These are phyloP conservation scores for Botrytis sinoallii DNA, from an alignment of 2,329 filamentous ascomycete genomes.

Conservation along the genomic window DNA sequence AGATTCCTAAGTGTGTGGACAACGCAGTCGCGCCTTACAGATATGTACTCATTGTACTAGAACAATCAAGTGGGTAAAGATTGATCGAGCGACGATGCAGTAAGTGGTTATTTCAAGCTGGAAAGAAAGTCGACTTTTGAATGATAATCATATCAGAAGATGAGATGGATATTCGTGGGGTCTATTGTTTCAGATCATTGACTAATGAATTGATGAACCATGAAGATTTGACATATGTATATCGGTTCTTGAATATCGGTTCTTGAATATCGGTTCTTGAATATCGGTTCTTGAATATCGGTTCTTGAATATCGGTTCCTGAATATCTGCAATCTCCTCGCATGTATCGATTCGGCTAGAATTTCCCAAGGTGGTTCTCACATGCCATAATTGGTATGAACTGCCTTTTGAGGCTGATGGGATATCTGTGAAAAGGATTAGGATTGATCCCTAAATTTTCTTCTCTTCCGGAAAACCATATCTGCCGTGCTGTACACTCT, in stretches of 20 bases:
- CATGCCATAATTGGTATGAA: constrained; percentile 52
- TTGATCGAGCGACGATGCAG: constrained; percentile 43
- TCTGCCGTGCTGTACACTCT: not conserved
- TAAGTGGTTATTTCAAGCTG: constrained; percentile 40
- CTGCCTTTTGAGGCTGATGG: constrained; percentile 57
- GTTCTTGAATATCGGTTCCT: constrained; percentile 40
- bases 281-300: constrained; percentile 42
- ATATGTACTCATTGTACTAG: constrained; percentile 27
- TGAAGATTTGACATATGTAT: constrained; percentile 46
- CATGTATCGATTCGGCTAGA: constrained; percentile 51
- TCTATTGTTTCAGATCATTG: constrained; percentile 36
- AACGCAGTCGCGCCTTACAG: constrained; percentile 26
- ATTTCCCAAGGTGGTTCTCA: constrained; percentile 48
- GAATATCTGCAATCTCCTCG: constrained; percentile 38
- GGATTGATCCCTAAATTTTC: constrained; percentile 38
- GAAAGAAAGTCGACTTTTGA: constrained; percentile 38
- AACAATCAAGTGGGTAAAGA: constrained; percentile 31
- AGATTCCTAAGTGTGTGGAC: not conserved
- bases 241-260: constrained; percentile 36
- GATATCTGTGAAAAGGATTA: constrained; percentile 60
- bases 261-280: constrained; percentile 42
- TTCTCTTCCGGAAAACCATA: constrained; percentile 29
- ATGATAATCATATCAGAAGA: constrained; percentile 37
- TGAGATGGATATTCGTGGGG: constrained; percentile 5
- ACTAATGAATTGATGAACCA: constrained; percentile 41